phyloP scores from a whole-genome alignment of 768 basidiomycete species.

The Tulasnella sp. region DNA sequence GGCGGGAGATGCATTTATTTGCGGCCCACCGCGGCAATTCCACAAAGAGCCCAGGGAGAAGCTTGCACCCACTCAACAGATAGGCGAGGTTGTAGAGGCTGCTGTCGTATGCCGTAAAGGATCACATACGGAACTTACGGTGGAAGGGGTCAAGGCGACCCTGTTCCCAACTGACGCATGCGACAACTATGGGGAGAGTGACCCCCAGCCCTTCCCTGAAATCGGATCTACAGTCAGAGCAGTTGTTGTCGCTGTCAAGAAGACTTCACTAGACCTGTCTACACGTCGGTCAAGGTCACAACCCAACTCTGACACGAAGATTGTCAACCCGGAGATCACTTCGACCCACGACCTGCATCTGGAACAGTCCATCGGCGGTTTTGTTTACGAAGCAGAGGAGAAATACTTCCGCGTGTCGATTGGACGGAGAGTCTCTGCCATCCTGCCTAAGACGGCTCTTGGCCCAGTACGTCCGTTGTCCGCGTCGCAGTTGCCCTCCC shows the following conservation, averaged over 20 bases:
- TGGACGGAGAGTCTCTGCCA: neutral
- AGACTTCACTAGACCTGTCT: neutral
- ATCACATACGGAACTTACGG: neutral
- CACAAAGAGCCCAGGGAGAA: neutral
- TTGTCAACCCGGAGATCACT: neutral
- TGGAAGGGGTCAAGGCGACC: neutral
- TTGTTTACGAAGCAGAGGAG: neutral
- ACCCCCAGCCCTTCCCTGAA: neutral
- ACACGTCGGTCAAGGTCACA: neutral
- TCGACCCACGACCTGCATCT: neutral
- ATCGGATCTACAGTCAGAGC: neutral
- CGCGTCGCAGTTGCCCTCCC: too few species aligned
- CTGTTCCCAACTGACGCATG: neutral
- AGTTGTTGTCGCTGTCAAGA: neutral
- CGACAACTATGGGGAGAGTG: too few species aligned
- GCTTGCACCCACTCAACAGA: neutral
- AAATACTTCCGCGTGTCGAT: neutral
- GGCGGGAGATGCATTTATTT: conserved; percentile 77
- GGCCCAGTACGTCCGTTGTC: too few species aligned
- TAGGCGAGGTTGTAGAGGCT: neutral
- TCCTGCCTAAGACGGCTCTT: too few species aligned
- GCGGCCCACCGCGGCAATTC: conserved; percentile 39
- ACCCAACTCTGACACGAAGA: neutral
- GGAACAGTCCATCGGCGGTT: neutral
- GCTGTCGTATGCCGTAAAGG: neutral